Conservation (phyloP, 192 early-diverging fungal genomes). For the Coemansia sp. region DNA sequence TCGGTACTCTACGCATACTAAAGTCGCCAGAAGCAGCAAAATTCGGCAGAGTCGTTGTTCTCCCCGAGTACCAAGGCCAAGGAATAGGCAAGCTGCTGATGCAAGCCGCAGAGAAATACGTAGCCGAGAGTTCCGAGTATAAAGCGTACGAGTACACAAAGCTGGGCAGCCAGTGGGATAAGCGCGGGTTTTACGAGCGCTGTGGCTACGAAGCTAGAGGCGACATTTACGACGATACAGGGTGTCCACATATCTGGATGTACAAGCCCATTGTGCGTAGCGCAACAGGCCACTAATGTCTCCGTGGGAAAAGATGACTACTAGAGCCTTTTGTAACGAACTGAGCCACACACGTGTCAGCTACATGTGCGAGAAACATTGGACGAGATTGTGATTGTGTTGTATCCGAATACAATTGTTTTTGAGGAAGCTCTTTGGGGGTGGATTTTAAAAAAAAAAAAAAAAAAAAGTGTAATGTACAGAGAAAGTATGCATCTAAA, state of each 20-base stretch:
- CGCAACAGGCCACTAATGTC: not conserved
- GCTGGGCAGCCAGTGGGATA: slow-evolving; percentile 43
- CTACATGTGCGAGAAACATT: not conserved
- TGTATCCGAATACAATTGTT: not conserved
- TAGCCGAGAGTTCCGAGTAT: slow-evolving; percentile 1
- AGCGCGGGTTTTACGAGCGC: slow-evolving; percentile 34
- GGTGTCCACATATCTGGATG: slow-evolving; percentile 44
- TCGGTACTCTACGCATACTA: slow-evolving; percentile 34
- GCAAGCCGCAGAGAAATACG: slow-evolving; percentile 12
- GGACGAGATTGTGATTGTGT: not conserved
- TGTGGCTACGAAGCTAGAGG: slow-evolving; percentile 33
- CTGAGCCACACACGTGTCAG: not conserved
- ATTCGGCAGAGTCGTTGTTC: slow-evolving; percentile 33
- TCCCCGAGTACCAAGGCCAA: slow-evolving; percentile 42
- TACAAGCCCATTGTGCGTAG: slow-evolving; percentile 17
- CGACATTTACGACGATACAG: slow-evolving; percentile 32
- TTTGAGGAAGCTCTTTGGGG: not conserved
- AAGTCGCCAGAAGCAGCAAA: slow-evolving; percentile 12
- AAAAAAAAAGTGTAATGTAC: not conserved
- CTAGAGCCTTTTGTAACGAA: not conserved
- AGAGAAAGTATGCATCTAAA: not conserved
- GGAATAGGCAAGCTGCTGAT: slow-evolving; percentile 31
- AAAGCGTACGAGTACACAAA: slow-evolving; percentile 2
- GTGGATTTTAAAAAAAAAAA: not conserved
- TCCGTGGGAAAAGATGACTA: not conserved